These are phyloP conservation scores for Asterionellopsis glacialis DNA, from an alignment of 108 stramenopile species.

Conservation along the genomic window DNA sequence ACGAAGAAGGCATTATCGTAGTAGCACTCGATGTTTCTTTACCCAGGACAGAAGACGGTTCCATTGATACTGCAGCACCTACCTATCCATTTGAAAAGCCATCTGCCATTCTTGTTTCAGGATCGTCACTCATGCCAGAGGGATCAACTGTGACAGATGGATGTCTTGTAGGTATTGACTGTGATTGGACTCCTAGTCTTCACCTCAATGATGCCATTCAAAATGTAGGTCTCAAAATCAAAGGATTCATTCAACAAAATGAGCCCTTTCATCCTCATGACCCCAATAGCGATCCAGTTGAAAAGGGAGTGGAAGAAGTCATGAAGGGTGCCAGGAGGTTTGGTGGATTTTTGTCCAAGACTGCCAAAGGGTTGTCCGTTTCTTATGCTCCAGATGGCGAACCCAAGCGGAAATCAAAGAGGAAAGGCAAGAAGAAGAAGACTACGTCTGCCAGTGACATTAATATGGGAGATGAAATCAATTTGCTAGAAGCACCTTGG, in stretches of 20 bases:
- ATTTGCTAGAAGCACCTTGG: constrained; percentile 80
- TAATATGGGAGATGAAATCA: constrained; percentile 81
- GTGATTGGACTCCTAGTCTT: constrained; percentile 86
- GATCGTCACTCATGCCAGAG: constrained; percentile 45
- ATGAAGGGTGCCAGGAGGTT: constrained; percentile 28
- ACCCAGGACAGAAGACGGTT: constrained; percentile 28
- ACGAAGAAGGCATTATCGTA: constrained; percentile 20
- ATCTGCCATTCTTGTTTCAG: constrained; percentile 53
- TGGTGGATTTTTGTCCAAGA: constrained; percentile 14
- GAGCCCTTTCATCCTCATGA: constrained; percentile 54
- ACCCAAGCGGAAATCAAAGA: neutral
- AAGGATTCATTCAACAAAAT: constrained; percentile 63
- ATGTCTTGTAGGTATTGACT: constrained; percentile 62
- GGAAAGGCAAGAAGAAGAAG: constrained; percentile 16
- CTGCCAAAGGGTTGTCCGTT: constrained; percentile 3
- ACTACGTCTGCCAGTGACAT: constrained; percentile 24
- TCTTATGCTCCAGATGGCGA: neutral
- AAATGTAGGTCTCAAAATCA: constrained; percentile 81
- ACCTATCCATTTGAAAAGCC: constrained; percentile 81
- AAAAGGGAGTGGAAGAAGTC: constrained; percentile 28
- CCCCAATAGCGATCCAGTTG: constrained; percentile 2
- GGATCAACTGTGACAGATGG: constrained; percentile 70
- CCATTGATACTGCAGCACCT: constrained; percentile 25
- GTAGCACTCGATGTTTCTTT: constrained; percentile 69
- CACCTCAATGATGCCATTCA: constrained; percentile 77